phyloP scores from a whole-genome alignment of 306 rosid species.

The Arachis hypogaea region DNA sequence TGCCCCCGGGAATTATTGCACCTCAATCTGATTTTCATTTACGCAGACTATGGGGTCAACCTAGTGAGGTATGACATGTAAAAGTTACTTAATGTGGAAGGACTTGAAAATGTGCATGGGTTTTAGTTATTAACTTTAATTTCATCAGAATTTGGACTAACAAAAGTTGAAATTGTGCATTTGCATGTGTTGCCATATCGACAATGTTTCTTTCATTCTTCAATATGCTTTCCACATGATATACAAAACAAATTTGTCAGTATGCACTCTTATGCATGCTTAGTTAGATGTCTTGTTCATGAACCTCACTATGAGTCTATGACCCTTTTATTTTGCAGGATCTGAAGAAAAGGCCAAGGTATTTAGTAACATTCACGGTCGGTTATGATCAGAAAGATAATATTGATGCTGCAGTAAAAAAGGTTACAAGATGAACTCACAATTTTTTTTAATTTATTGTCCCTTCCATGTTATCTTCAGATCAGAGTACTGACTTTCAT shows the following conservation, averaged over 20 bases:
- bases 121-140: slow-evolving; percentile 13
- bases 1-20: slow-evolving; percentile 88
- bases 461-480: slow-evolving; percentile 34
- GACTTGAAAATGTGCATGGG: slow-evolving; percentile 8
- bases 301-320: slow-evolving; percentile 30
- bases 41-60: slow-evolving; percentile 96
- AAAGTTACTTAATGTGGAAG: slow-evolving; percentile 21
- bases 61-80: slow-evolving; percentile 75
- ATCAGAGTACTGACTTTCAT: slow-evolving; percentile 44
- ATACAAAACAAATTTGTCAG: slow-evolving; percentile 32
- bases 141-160: neutral
- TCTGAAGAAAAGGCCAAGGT: slow-evolving; percentile 78
- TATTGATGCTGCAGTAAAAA: slow-evolving; percentile 72
- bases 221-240: slow-evolving; percentile 21
- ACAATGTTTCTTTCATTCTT: slow-evolving; percentile 22
- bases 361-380: slow-evolving; percentile 92
- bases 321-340: slow-evolving; percentile 69
- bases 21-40: slow-evolving; percentile 78
- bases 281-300: slow-evolving; percentile 16
- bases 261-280: slow-evolving; percentile 31
- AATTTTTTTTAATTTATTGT: slow-evolving; percentile 22
- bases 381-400: slow-evolving; percentile 83
- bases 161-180: slow-evolving; percentile 12
- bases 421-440: slow-evolving; percentile 56
- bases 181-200: slow-evolving; percentile 7